A percentile compares a stretch with the other conserved stretches of the same genome.
phyloP scores from a whole-genome alignment of 2,329 filamentous ascomycete species.

The Cladosporium oxysporum region DNA sequence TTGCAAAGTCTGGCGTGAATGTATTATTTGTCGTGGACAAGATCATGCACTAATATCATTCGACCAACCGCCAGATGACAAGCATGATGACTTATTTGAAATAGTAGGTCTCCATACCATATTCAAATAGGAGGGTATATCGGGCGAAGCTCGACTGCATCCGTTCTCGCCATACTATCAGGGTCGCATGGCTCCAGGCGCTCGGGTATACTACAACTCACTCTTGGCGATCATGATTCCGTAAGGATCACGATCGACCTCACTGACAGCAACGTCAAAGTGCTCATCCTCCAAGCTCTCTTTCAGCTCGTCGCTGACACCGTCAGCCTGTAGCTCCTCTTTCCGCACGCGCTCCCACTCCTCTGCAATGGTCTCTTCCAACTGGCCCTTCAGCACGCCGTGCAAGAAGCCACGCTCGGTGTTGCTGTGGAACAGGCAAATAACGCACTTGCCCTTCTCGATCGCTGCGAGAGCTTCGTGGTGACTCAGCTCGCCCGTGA shows the following conservation, averaged over 20 bases:
- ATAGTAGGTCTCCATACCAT: not conserved
- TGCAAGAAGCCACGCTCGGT: slow-evolving; percentile 82
- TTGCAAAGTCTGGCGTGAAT: not conserved
- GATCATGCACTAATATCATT: not conserved
- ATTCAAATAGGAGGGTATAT: not conserved
- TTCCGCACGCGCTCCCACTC: slow-evolving; percentile 55
- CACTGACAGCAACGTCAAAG: slow-evolving; percentile 71
- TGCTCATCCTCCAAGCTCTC: slow-evolving; percentile 55
- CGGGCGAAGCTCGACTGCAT: not conserved
- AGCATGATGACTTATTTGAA: not conserved
- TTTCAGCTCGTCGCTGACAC: slow-evolving; percentile 41
- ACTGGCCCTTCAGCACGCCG: slow-evolving; percentile 66
- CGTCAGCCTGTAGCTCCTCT: slow-evolving; percentile 42
- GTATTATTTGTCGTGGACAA: not conserved
- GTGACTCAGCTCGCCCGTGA: slow-evolving; percentile 92
- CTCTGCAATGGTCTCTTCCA: slow-evolving; percentile 60
- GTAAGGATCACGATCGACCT: slow-evolving; percentile 84
- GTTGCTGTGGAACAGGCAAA: slow-evolving; percentile 90
- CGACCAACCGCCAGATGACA: not conserved
- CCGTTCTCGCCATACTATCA: not conserved
- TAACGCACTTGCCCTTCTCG: slow-evolving; percentile 78
- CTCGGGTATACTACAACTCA: slow-evolving; percentile 22
- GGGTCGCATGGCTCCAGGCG: not conserved
- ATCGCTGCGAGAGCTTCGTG: slow-evolving; percentile 87
- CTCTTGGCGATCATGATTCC: slow-evolving; percentile 61